Evolutionary conservation across 2,329 filamentous ascomycete species (phyloP).

Genomic region (Aspergillus fijiensis): DNA sequence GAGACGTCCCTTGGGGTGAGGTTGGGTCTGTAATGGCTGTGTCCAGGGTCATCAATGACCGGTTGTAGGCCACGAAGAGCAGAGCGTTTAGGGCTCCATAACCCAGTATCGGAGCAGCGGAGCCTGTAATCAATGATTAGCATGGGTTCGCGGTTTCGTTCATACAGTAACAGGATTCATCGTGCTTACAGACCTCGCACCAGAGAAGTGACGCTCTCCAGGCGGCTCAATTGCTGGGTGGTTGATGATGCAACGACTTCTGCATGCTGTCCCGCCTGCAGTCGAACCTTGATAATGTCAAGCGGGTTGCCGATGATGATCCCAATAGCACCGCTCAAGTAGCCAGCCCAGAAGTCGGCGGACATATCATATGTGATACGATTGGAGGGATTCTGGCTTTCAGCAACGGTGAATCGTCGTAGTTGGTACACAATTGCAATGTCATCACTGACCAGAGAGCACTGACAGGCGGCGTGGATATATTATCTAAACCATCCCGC

Average conservation of each 20-base stretch:
- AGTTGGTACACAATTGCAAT: background rate
- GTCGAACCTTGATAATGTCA: conserved; percentile 73
- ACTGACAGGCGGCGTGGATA: background rate
- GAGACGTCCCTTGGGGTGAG: conserved; percentile 46
- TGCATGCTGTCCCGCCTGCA: conserved; percentile 63
- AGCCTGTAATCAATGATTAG: conserved; percentile 52
- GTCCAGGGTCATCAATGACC: conserved; percentile 65
- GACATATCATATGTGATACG: conserved; percentile 57
- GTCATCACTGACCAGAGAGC: background rate
- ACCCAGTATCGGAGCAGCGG: conserved; percentile 80
- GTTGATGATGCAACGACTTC: conserved; percentile 24
- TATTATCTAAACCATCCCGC: conserved; percentile 7
- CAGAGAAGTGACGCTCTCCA: conserved; percentile 37
- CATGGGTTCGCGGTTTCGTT: background rate
- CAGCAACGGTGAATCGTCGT: background rate
- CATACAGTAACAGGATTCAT: background rate
- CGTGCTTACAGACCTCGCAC: conserved; percentile 36
- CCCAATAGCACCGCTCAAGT: conserved; percentile 78
- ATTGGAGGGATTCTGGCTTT: background rate
- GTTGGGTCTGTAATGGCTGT: conserved; percentile 45
- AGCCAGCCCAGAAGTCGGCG: conserved; percentile 91
- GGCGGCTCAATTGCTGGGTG: conserved; percentile 27
- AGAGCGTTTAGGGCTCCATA: conserved; percentile 90
- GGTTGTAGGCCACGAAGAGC: conserved; percentile 88
- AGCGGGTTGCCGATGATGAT: conserved; percentile 89